phyloP scores from a whole-genome alignment of 2,329 filamentous ascomycete genomes.

The Cytospora schulzeri region DNA sequence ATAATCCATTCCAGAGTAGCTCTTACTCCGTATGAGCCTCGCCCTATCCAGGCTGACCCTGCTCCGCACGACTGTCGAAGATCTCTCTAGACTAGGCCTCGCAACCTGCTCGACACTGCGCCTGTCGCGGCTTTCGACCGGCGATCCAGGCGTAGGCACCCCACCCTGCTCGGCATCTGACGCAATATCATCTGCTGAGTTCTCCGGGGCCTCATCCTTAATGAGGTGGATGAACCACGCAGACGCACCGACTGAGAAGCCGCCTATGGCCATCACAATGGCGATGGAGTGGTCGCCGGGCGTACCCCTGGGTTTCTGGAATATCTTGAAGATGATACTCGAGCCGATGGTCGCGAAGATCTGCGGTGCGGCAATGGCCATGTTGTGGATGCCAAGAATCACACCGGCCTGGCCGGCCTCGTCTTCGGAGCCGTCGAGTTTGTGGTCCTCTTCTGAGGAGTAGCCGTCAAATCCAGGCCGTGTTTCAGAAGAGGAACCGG shows the following conservation, averaged over 20 bases:
- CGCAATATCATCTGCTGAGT: slow-evolving; percentile 42
- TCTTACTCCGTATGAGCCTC: slow-evolving; percentile 50
- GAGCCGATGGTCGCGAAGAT: slow-evolving; percentile 86
- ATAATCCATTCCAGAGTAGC: slow-evolving; percentile 53
- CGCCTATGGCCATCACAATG: slow-evolving; percentile 84
- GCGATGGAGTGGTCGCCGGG: slow-evolving; percentile 86
- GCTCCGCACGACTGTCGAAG: slow-evolving; percentile 33
- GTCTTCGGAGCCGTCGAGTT: slow-evolving; percentile 45
- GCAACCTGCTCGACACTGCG: slow-evolving; percentile 38
- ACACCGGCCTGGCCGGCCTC: slow-evolving; percentile 80
- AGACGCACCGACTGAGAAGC: slow-evolving; percentile 74
- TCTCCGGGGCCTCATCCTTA: slow-evolving; percentile 55
- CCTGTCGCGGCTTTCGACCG: slow-evolving; percentile 28
- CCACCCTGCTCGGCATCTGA: slow-evolving; percentile 42
- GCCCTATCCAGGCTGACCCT: slow-evolving; percentile 49
- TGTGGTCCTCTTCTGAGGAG: slow-evolving; percentile 34
- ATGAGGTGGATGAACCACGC: slow-evolving; percentile 72
- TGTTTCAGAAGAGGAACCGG: slow-evolving; percentile 20
- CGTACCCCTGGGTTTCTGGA: slow-evolving; percentile 84
- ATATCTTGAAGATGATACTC: slow-evolving; percentile 78
- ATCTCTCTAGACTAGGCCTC: slow-evolving; percentile 45
- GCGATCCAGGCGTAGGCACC: slow-evolving; percentile 14
- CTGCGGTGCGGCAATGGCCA: slow-evolving; percentile 88
- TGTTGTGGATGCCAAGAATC: slow-evolving; percentile 93
- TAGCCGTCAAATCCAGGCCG: slow-evolving; percentile 31